Base-by-base conservation (phyloP, 2,329 filamentous ascomycete species). In the Amylocarpus encephaloides region DNA sequence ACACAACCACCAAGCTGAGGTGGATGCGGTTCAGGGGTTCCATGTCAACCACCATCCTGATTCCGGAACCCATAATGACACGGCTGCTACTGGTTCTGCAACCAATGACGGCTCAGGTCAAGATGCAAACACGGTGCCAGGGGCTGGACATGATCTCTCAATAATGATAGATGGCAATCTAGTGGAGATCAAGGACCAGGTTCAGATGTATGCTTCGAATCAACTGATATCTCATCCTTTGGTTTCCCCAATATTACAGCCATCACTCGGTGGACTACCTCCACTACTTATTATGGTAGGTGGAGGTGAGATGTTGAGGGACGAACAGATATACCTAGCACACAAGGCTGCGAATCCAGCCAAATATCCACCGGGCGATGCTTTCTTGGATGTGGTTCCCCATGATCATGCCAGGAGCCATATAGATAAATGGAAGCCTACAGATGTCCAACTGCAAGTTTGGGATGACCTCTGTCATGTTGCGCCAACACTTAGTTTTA, bases 381-480 rank as follows among this genome's bases (percentile, higher is more conserved):
- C 73, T 0, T 74, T 80, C 39, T 71, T 93, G 53, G 75, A 83
- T 32, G 78, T 84, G 34, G 73, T 77, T 52, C 83, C 84, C 26
- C 75, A 76, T 16, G 74, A 77, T 1, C 75, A 76, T n/a, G 74
- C 75, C 2, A 69, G 67, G 44, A 54, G 59, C 3, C 68, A 74
- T 11, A 62, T 93, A 13, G 71, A 75, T 33, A 82, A 77, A 54
- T 94, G 88, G 67, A 80, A 82, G 50, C 88, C 90, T 0, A 98
- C 93, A 0, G 81, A 95, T 60, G 92, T 97, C 0, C 90, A 96
- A 65, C 76, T 98, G 2, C 93, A 97, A 66, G 85, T 97, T 1
- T 97, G 92, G 91, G 92, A 97, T 51, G 87, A 95, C 61, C 73
- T 97, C 2, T 97, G 93, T 62, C 92, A 97, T 64, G 91, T 95